Conservation (phyloP, 2,329 filamentous ascomycete species). For the Balansia obtecta region DNA sequence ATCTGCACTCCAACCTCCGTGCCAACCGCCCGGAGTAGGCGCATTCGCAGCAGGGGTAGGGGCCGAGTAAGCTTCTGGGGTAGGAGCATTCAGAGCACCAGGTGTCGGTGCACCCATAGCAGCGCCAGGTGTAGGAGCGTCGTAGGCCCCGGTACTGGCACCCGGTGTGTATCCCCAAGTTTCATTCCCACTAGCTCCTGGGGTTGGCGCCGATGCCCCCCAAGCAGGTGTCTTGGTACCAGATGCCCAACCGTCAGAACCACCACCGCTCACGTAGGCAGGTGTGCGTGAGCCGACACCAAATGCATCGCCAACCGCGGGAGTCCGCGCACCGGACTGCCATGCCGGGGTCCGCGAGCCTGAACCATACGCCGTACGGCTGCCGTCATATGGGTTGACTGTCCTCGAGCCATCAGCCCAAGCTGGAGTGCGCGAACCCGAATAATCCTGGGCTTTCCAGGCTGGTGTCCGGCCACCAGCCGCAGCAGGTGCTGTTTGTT, state of each 20-base stretch:
- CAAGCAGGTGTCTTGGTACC: slow-evolving; percentile 72
- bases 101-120: slow-evolving; percentile 48
- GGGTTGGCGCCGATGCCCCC: slow-evolving; percentile 45
- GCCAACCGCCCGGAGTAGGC: slow-evolving; percentile 57
- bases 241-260: slow-evolving; percentile 48
- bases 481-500: slow-evolving; percentile 36
- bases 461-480: slow-evolving; percentile 47
- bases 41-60: slow-evolving; percentile 52
- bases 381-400: slow-evolving; percentile 60
- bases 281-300: slow-evolving; percentile 57
- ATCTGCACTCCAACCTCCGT: slow-evolving; percentile 46
- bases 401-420: slow-evolving; percentile 59
- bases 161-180: slow-evolving; percentile 48
- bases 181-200: slow-evolving; percentile 44
- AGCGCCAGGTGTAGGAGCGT: slow-evolving; percentile 56
- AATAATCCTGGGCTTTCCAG: slow-evolving; percentile 41
- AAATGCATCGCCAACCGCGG: slow-evolving; percentile 48
- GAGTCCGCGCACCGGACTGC: slow-evolving; percentile 65
- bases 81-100: slow-evolving; percentile 54
- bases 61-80: slow-evolving; percentile 55
- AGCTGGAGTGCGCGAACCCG: slow-evolving; percentile 53
- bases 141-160: slow-evolving; percentile 41
- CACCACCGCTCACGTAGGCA: slow-evolving; percentile 36
- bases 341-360: slow-evolving; percentile 63
- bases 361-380: slow-evolving; percentile 64